Evolutionary conservation across 192 early-diverging fungal species (phyloP), one percentile per base, ranked within the genome.

Genomic region (Thamnidium elegans): DNA sequence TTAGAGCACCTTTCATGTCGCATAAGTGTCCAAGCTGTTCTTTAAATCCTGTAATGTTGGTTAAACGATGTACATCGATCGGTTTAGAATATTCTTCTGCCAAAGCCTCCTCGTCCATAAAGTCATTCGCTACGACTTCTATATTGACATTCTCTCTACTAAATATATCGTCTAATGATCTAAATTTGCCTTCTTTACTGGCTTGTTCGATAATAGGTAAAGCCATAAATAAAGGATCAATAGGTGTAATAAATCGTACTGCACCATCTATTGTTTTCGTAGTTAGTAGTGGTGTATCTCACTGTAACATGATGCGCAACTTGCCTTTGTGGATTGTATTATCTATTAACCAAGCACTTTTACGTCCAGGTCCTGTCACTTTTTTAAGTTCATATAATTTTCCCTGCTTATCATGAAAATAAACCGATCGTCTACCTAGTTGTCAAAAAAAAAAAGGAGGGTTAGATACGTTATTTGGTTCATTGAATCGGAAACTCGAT

Each of bases 211-310:
- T 39, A 20, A 63, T 13, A 20, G 61, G 46, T 17, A 63, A 20
- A 14, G 61, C 50, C 21, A 63, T 52, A 50, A 63, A 63, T 11
- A 63, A 63, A 9, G 61, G 61, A 50, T 63, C 61, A 15, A 63
- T 51, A 9, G 13, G 61, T 52, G 61, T 43, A 14, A 63, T 36
- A 15, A 63, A 32, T 42, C 61, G 30, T 4, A 63, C 26, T 14
- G 23, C 32, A 13, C 61, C 61, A 42, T 63, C 47, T 56, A 56
- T 26, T 26, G 26, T 26, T 26, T 26, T 26, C 26, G 26, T 3
- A 2, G 26, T 26, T 26, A 26, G 26, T 26, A 26, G 3, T n/a
- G n/a, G n/a, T n/a, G n/a, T 26, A 26, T 26, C 1, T 26, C 9
- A 1, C 26, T 26, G 3, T 55, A 15, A 14, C 7, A 34, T 51